Conservation (phyloP, 2,329 filamentous ascomycete genomes). For the Tolypocladium endophyticum region DNA sequence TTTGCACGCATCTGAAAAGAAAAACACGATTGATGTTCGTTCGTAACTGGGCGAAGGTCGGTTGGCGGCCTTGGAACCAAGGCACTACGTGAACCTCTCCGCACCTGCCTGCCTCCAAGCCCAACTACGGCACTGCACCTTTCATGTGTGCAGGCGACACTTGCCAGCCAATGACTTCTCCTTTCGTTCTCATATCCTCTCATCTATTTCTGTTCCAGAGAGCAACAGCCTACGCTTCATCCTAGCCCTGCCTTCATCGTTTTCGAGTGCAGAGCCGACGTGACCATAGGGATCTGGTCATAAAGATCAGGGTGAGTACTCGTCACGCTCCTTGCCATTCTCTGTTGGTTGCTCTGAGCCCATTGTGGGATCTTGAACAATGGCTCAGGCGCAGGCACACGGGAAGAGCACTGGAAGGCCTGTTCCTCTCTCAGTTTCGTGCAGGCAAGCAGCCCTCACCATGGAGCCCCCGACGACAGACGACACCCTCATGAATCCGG, state of each 20-base stretch:
- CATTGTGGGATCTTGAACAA: neutral
- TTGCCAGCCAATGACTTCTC: neutral
- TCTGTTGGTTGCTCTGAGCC: no score
- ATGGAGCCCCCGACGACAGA: neutral
- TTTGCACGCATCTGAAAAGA: neutral
- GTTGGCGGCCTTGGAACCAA: neutral
- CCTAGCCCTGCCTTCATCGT: neutral
- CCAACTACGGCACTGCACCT: neutral
- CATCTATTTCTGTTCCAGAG: neutral
- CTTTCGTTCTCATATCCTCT: neutral
- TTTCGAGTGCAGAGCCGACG: neutral
- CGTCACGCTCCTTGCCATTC: no score
- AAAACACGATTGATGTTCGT: neutral
- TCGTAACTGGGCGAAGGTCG: neutral
- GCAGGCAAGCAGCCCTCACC: neutral
- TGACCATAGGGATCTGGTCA: no score
- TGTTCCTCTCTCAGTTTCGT: neutral
- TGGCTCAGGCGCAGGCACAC: neutral
- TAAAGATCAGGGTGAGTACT: no score
- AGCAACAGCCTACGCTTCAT: neutral
- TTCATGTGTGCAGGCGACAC: no score
- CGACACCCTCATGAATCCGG: constrained; percentile 13
- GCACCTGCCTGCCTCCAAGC: neutral
- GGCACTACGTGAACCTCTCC: neutral
- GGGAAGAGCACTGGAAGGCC: neutral